Evolutionary conservation across 371 early-diverging fungal genomes (phyloP), one percentile per base, ranked within the genome.

Genomic region (Homolaphlyctis polyrhiza): DNA sequence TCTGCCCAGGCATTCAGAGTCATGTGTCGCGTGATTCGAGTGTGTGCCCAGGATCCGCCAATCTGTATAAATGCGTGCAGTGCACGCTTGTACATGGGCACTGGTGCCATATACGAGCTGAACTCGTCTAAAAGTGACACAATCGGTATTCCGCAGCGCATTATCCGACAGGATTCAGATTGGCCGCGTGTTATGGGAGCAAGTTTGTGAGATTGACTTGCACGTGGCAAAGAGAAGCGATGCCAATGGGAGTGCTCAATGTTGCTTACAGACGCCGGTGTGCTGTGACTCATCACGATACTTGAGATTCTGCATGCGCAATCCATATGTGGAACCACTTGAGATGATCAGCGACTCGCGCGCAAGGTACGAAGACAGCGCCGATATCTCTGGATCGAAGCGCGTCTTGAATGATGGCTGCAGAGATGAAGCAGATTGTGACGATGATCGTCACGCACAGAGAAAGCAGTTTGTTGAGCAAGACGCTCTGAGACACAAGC

Each of bases 1-100:
- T 92, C 91, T 33, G 90, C 88, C 93, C 93, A 94, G n/a, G 89
- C 89, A 60, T 80, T 79, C 32, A 71, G 66, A 43, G 90, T 87
- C 34, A 89, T 74, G 8, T 79, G 64, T 51, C 82, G 71, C 36
- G 85, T 86, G 8, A 83, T 11, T 18, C 89, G 81, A 28, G 78
- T 75, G 90, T 89, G 89, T 35, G 73, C 77, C 71, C 91, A 94
- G 30, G 80, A 84, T 3, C 91, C 91, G 25, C 89, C 90, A 28
- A 92, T 82, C 25, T 79, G 82, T 23, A 86, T 60, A 1, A 79
- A 25, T 14, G 86, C 87, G 63, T 86, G 89, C 1, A 71, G 35
- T 6, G 83, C 70, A 63, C 84, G 86, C 68, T 89, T 89, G 54
- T 70, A 66, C 60, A 74, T 73, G 54, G 84, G 79, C 39, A 87